These are phyloP conservation scores for Backusella tarrabulga DNA, from an alignment of 192 early-diverging fungal species.

Conservation along the genomic window DNA sequence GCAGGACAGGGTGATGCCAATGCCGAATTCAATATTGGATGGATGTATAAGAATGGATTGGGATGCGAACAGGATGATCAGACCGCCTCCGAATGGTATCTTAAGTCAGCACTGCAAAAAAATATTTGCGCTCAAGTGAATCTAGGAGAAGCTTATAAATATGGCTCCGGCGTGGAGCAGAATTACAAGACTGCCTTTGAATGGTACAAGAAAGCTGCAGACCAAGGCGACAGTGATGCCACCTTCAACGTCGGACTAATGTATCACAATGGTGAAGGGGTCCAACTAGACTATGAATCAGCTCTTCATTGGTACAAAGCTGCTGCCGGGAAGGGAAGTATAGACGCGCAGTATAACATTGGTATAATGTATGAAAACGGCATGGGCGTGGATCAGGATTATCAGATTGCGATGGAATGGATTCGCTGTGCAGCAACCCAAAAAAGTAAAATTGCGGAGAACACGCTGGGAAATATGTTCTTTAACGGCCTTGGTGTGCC, in stretches of 20 bases:
- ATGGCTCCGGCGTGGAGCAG: neutral
- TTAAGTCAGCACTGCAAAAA: neutral
- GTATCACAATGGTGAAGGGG: neutral
- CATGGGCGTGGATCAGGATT: neutral
- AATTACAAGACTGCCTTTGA: neutral
- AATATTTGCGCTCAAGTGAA: neutral
- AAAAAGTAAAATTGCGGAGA: neutral
- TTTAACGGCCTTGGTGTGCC: neutral
- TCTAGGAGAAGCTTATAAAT: neutral
- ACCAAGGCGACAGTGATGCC: neutral
- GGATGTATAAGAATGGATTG: neutral
- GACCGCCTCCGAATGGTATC: neutral
- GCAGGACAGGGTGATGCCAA: neutral
- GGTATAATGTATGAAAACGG: neutral
- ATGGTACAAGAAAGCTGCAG: neutral
- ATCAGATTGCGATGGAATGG: neutral
- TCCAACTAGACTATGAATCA: neutral
- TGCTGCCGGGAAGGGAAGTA: neutral
- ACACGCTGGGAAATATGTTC: neutral
- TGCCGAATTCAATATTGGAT: neutral
- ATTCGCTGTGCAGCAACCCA: neutral
- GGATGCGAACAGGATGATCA: neutral
- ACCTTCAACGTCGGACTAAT: neutral
- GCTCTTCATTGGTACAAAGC: neutral
- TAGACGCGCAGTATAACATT: neutral